Evolutionary conservation across 768 basidiomycete genomes (phyloP).

Genomic region (Leccinum incarnatum): DNA sequence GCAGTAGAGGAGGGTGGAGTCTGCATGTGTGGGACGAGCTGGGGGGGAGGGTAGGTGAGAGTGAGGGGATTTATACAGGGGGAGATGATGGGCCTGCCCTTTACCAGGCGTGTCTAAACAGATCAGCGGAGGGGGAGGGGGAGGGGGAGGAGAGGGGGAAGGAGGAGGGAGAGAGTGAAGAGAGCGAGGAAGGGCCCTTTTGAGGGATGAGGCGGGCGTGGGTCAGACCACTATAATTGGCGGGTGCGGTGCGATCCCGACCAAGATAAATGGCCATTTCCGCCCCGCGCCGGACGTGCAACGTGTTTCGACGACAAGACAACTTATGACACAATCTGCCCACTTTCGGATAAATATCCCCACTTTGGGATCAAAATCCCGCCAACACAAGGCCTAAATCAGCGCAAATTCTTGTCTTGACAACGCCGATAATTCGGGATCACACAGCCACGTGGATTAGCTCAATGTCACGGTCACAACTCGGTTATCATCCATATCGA

Average conservation of each 20-base stretch:
- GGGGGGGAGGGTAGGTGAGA: background rate
- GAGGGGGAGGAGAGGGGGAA: slow-evolving; percentile 23
- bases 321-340: slow-evolving; percentile 20
- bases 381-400: slow-evolving; percentile 8
- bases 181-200: slow-evolving; percentile 30
- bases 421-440: slow-evolving; percentile 22
- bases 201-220: slow-evolving; percentile 42
- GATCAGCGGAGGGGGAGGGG: slow-evolving; percentile 26
- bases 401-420: slow-evolving; percentile 27
- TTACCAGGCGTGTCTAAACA: slow-evolving; percentile 29
- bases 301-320: slow-evolving; percentile 71
- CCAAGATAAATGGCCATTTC: slow-evolving; percentile 50
- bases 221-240: slow-evolving; percentile 46
- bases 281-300: slow-evolving; percentile 66
- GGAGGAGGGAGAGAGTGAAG: slow-evolving; percentile 24
- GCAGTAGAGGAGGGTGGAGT: slow-evolving; percentile 39
- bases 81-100: slow-evolving; percentile 24
- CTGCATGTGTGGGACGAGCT: slow-evolving; percentile 24
- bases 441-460: slow-evolving; percentile 17
- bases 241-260: slow-evolving; percentile 54
- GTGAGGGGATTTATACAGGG: slow-evolving; percentile 26
- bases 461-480: background rate
- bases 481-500: background rate
- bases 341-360: slow-evolving; percentile 20
- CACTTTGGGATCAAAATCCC: slow-evolving; percentile 12